A percentile compares a stretch with the other conserved stretches of the same genome.
Conservation (phyloP, 371 early-diverging fungal species). For the Apophysomyces elegans region DNA sequence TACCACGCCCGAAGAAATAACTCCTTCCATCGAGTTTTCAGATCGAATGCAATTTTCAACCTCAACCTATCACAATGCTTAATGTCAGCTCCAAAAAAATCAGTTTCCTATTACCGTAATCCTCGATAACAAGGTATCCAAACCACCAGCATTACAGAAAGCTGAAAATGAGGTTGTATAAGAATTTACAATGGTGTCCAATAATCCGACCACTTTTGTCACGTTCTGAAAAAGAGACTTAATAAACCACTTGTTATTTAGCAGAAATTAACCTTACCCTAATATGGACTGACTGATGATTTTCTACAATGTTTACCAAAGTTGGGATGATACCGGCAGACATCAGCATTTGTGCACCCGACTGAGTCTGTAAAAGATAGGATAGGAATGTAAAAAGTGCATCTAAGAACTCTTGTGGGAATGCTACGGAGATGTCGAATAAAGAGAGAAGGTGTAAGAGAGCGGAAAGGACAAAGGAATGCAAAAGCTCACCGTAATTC, state of each 20-base stretch:
- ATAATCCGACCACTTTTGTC: conserved; percentile 71
- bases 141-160: conserved; percentile 84
- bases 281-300: conserved; percentile 50
- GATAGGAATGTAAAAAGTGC: conserved; percentile 81
- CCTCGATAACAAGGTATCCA: conserved; percentile 74
- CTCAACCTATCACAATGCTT: conserved; percentile 40
- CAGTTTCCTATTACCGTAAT: conserved; percentile 60
- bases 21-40: conserved; percentile 41
- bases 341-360: conserved; percentile 89
- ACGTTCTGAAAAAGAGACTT: conserved; percentile 45
- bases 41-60: conserved; percentile 50
- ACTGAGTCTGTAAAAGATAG: conserved; percentile 76
- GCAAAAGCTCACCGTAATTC: not conserved
- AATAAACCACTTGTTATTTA: not conserved
- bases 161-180: conserved; percentile 75
- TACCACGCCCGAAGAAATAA: conserved; percentile 9
- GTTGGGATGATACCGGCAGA: conserved; percentile 88
- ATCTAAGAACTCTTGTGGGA: conserved; percentile 80
- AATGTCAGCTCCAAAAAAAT: not conserved
- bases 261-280: conserved; percentile 46
- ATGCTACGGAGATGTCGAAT: conserved; percentile 31
- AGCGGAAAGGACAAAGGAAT: not conserved
- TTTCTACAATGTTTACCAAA: conserved; percentile 66
- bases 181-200: conserved; percentile 85
- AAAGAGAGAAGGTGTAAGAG: conserved; percentile 1